These are phyloP conservation scores for Paragyromitra xinjiangensis DNA, from an alignment of 495 filamentous ascomycete species.

Conservation along the genomic window DNA sequence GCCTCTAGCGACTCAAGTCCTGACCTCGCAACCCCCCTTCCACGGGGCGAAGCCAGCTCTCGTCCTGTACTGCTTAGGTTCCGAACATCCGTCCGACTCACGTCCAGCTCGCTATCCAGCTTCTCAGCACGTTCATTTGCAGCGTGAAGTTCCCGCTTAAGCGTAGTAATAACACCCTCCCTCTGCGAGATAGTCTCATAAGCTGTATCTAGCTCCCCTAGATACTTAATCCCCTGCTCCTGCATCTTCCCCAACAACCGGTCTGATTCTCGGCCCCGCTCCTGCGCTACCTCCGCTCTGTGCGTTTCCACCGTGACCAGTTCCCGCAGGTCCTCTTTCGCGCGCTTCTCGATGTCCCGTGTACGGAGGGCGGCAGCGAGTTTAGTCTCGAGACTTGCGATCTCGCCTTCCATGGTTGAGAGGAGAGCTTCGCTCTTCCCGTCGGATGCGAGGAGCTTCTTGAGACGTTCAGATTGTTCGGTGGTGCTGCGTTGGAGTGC, in stretches of 20 bases:
- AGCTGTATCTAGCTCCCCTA: not conserved
- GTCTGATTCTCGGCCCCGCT: not conserved
- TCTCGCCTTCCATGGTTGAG: not conserved
- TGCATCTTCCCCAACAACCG: not conserved
- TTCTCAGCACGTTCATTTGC: not conserved
- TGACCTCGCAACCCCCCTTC: not conserved
- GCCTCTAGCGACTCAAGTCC: not conserved
- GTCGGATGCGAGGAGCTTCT: not conserved
- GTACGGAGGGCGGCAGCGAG: not conserved
- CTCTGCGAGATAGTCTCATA: not conserved
- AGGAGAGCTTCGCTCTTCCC: not conserved
- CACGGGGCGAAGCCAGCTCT: not conserved
- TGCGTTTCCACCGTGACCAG: not conserved
- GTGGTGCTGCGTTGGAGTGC: not conserved
- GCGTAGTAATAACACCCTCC: not conserved
- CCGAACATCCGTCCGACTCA: not conserved
- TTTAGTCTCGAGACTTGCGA: not conserved
- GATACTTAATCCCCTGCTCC: not conserved
- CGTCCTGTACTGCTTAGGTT: not conserved
- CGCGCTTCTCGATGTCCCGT: conserved; percentile 6
- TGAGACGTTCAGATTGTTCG: not conserved
- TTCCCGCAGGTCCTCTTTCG: not conserved
- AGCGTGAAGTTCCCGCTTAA: not conserved
- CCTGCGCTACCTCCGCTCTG: not conserved
- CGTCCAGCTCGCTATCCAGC: not conserved